A percentile compares a stretch with the other conserved stretches of the same genome.
These are phyloP conservation scores for Penicillium salamii DNA, from an alignment of 495 filamentous ascomycete species.

Conservation along the genomic window DNA sequence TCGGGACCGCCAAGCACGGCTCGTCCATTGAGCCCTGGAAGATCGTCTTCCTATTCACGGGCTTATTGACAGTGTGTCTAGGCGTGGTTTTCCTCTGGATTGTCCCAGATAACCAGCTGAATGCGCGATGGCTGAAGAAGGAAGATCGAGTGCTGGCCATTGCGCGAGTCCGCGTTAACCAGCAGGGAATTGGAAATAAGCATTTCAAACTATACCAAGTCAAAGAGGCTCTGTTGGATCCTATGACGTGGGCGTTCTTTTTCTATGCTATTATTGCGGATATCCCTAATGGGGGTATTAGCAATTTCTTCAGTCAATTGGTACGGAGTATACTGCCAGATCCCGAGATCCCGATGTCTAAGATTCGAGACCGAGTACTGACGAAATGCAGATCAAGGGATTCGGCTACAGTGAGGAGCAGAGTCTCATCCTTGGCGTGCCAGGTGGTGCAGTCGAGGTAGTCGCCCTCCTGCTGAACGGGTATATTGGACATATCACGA, in stretches of 20 bases:
- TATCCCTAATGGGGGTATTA: conserved; percentile 67
- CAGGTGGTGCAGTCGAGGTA: conserved; percentile 65
- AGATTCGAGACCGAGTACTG: too few species aligned
- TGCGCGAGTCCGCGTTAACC: conserved; percentile 59
- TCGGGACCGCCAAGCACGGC: conserved; percentile 50
- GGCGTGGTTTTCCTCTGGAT: conserved; percentile 59
- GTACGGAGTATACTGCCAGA: too few species aligned
- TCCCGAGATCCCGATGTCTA: too few species aligned
- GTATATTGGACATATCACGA: conserved; percentile 55
- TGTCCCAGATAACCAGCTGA: conserved; percentile 68
- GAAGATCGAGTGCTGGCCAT: conserved; percentile 59
- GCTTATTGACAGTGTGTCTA: conserved; percentile 56
- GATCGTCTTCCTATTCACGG: conserved; percentile 65
- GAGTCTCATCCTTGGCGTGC: conserved; percentile 63
- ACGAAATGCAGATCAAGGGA: conserved; percentile 39
- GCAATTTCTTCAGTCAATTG: conserved; percentile 68
- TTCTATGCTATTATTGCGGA: conserved; percentile 59
- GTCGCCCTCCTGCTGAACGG: conserved; percentile 58
- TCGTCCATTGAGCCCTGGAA: conserved; percentile 61
- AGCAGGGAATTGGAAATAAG: conserved; percentile 70
- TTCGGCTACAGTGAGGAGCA: conserved; percentile 55
- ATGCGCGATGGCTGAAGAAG: conserved; percentile 62
- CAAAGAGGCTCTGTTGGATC: conserved; percentile 56
- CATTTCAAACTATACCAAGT: conserved; percentile 63
- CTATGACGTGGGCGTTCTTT: conserved; percentile 64